Evolutionary conservation across 2,329 filamentous ascomycete genomes (phyloP).

Genomic region (Nothophoma quercina): DNA sequence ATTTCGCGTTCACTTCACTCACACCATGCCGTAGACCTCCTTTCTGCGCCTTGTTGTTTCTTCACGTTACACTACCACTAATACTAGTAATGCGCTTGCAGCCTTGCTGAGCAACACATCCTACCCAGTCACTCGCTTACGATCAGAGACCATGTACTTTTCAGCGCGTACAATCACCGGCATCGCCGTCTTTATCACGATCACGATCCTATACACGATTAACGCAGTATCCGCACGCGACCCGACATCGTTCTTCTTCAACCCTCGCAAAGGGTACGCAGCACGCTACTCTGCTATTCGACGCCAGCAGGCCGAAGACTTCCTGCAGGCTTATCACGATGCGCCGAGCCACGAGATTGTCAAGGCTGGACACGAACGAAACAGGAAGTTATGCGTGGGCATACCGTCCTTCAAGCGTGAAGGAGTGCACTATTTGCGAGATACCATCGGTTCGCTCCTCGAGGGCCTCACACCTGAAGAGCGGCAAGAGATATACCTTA

Average conservation of each 20-base stretch:
- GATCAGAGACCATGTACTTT: conserved; percentile 26
- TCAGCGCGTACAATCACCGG: conserved; percentile 32
- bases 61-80: not conserved
- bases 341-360: conserved; percentile 21
- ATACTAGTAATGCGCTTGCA: conserved; percentile 12
- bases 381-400: conserved; percentile 53
- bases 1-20: conserved; percentile 10
- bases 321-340: conserved; percentile 30
- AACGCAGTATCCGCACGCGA: conserved; percentile 39
- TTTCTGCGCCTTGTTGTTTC: not conserved
- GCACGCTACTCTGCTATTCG: conserved; percentile 43
- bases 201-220: conserved; percentile 34
- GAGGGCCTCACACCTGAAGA: conserved; percentile 53
- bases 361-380: conserved; percentile 24
- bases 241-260: conserved; percentile 49
- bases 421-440: conserved; percentile 51
- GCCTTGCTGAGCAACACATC: conserved; percentile 5
- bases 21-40: conserved; percentile 15
- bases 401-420: conserved; percentile 54
- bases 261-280: conserved; percentile 40
- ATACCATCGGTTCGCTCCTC: conserved; percentile 55
- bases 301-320: conserved; percentile 39
- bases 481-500: conserved; percentile 51
- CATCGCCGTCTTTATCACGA: conserved; percentile 25
- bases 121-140: conserved; percentile 11